Percentiles rank a stretch among this genome's conserved stretches.
Evolutionary conservation across 2,329 filamentous ascomycete species (phyloP).

Genomic region (Macrophomina tecta): DNA sequence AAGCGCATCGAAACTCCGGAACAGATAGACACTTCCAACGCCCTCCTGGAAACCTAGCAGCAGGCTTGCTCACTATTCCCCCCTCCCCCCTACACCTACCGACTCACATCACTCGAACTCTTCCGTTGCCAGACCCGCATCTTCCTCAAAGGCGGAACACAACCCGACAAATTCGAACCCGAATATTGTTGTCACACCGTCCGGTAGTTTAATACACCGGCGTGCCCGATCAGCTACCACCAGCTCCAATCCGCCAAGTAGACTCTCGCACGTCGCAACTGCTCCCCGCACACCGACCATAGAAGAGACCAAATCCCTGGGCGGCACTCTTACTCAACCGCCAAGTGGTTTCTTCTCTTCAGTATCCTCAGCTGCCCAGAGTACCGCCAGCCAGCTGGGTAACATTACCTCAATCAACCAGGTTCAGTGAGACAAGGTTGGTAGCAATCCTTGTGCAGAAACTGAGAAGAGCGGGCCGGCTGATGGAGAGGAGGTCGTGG

Average conservation of each 20-base stretch:
- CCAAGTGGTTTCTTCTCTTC: constrained; percentile 84
- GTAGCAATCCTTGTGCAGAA: constrained; percentile 32
- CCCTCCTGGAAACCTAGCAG: constrained; percentile 51
- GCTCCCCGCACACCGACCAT: constrained; percentile 76
- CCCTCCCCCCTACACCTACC: constrained; percentile 69
- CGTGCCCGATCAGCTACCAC: constrained; percentile 64
- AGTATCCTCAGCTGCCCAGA: constrained; percentile 91
- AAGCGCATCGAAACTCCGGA: constrained; percentile 32
- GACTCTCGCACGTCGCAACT: constrained; percentile 75
- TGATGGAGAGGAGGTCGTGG: constrained; percentile 52
- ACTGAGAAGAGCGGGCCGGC: constrained; percentile 37
- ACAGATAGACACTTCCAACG: constrained; percentile 43
- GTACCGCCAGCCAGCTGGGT: constrained; percentile 83
- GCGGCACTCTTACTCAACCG: constrained; percentile 57
- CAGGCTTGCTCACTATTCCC: constrained; percentile 48
- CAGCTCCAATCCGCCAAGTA: constrained; percentile 70
- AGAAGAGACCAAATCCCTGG: constrained; percentile 69
- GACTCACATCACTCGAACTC: constrained; percentile 41
- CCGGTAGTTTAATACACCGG: constrained; percentile 77
- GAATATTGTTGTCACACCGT: constrained; percentile 65
- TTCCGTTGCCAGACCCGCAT: constrained; percentile 14
- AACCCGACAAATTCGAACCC: constrained; percentile 46
- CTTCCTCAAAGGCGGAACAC: constrained; percentile 31
- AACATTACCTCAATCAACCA: constrained; percentile 58
- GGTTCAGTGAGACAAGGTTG: constrained; percentile 51